Base-by-base conservation (phyloP, 441 rosid genomes). In the Gossypium schwendimanii region DNA sequence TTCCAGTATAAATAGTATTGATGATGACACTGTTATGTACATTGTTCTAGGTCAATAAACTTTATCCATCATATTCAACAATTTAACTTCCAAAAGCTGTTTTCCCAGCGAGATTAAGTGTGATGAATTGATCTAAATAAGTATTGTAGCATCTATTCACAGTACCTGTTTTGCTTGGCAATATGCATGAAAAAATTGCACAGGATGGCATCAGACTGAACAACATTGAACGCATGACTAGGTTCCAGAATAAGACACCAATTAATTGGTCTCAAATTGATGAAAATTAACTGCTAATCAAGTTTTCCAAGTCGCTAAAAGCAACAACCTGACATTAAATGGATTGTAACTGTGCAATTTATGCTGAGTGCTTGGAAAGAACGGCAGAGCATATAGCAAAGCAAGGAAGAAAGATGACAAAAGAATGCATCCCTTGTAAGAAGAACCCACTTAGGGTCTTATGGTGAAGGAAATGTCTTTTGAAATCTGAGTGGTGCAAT, bases 1-100 rank as follows among this genome's bases (percentile, higher is more conserved):
- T 68, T 28, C 71, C 10, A 8, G 26, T 50, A 67, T 67, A n/a
- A 50, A 17, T 21, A 52, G 39, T 14, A 28, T 10, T 68, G 60
- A 68, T 31, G 61, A 52, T 52, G 26, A 2, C 31, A 39, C 60
- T 68, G 59, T 53, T 50, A 52, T 68, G 71, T 52, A 28, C 26
- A 50, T 15, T 53, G 62, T 31, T 52, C 49, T 11, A 69, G 18
- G 62, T 31, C 18, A 18, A 53, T 53, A 69, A 17, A 17, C 17
- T 10, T 69, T 53, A 18, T 33, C 61, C 49, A 69, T 52, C 61
- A 10, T 52, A 68, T 68, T 68, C 61, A 52, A 69, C 49, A 53
- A 28, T 67, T 67, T 15, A 50, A 26, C 5, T 26, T 67, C 36
- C 31, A 33, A 31, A 31, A 53, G 49, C 44, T 18, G 49, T 17